These are phyloP conservation scores for Zygosaccharomyces sapae DNA, from an alignment of 1,139 yeast species.

Conservation along the genomic window DNA sequence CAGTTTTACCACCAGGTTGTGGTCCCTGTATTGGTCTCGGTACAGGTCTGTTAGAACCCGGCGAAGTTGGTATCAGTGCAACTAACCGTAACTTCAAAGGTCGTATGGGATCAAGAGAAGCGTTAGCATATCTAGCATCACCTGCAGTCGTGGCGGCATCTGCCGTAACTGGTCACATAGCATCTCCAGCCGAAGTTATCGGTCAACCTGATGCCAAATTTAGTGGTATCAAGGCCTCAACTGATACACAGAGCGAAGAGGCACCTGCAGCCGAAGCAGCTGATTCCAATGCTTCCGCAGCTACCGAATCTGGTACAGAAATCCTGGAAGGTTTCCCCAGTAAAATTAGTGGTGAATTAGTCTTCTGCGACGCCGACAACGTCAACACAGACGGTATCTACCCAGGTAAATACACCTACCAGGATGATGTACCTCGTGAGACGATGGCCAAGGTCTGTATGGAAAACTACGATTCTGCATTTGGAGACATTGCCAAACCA, in stretches of 20 bases:
- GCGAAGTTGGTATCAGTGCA: constrained; percentile 97
- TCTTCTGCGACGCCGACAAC: constrained; percentile 94
- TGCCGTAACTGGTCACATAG: constrained; percentile 89
- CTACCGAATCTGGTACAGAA: constrained; percentile 49
- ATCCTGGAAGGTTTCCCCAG: constrained; percentile 88
- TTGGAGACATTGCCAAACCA: constrained; percentile 70
- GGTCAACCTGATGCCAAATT: constrained; percentile 40
- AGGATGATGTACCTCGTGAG: constrained; percentile 89
- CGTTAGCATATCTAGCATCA: constrained; percentile 90
- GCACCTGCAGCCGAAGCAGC: constrained; percentile 23
- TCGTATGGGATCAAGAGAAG: constrained; percentile 97
- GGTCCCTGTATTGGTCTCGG: constrained; percentile 99
- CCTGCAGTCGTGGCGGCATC: constrained; percentile 99
- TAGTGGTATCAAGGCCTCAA: constrained; percentile 30
- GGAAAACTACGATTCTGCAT: constrained; percentile 95
- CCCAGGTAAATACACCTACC: constrained; percentile 99
- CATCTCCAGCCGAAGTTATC: constrained; percentile 79
- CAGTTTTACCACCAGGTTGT: constrained; percentile 95
- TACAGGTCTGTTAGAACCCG: constrained; percentile 85
- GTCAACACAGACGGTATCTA: constrained; percentile 97
- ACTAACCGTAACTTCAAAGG: constrained; percentile 98
- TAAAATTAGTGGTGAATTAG: constrained; percentile 81
- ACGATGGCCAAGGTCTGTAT: constrained; percentile 98
- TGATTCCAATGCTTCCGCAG: constrained; percentile 32
- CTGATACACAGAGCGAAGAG: constrained; percentile 36